These are phyloP conservation scores for Epichloe hybrida DNA, from an alignment of 2,329 filamentous ascomycete species.

Conservation along the genomic window DNA sequence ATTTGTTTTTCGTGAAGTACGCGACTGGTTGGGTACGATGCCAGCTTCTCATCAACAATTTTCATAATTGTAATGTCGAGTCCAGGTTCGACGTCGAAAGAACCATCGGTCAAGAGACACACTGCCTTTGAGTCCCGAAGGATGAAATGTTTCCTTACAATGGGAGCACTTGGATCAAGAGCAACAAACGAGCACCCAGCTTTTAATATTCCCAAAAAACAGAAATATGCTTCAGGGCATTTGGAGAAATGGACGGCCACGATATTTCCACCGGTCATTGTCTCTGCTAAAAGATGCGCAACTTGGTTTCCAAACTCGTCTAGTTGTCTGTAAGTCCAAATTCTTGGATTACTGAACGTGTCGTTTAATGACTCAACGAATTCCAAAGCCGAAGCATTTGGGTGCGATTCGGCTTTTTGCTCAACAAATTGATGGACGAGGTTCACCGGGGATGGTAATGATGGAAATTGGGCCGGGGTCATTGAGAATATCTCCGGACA, in stretches of 20 bases:
- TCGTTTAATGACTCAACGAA: conserved; percentile 50
- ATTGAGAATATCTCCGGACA: conserved; percentile 44
- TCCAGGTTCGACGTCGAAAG: background rate
- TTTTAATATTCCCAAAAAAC: conserved; percentile 71
- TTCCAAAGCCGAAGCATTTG: conserved; percentile 56
- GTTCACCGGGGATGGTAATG: conserved; percentile 41
- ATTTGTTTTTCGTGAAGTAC: conserved; percentile 9
- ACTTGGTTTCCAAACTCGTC: conserved; percentile 58
- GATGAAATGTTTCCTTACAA: conserved; percentile 64
- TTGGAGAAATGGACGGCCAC: conserved; percentile 75
- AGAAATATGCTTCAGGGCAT: conserved; percentile 70
- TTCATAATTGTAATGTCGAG: background rate
- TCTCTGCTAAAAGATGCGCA: conserved; percentile 45
- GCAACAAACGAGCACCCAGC: conserved; percentile 71
- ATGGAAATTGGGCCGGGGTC: conserved; percentile 43
- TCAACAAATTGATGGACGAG: conserved; percentile 74
- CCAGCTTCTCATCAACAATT: conserved; percentile 20
- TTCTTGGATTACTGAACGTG: conserved; percentile 28
- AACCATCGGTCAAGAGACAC: conserved; percentile 44
- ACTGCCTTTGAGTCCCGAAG: conserved; percentile 56
- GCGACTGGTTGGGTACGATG: conserved; percentile 7
- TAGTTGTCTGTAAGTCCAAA: conserved; percentile 66
- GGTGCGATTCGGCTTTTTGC: conserved; percentile 36
- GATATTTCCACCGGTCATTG: conserved; percentile 43
- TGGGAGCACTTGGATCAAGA: conserved; percentile 61